Base-by-base conservation (phyloP, 164 flowering plant genomes). In the Macadamia tetraphylla region DNA sequence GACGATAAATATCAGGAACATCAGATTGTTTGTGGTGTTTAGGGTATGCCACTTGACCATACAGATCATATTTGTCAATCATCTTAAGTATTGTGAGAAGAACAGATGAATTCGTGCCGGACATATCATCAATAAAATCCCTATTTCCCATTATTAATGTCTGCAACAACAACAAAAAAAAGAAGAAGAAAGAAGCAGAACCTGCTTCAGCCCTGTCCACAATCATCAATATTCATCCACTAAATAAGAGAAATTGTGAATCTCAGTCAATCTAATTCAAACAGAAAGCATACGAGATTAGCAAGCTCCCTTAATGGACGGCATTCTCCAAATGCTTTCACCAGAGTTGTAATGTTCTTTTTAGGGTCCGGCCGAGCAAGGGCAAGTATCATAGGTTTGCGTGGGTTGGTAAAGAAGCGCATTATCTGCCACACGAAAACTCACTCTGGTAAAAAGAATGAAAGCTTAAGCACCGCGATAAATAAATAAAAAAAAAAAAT, bases 261-360 rank as follows among this genome's bases (percentile, higher is more conserved):
- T 17, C 29, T 40, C 17, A 32, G 17, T 3, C n/a, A 67, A 42
- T 12, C 0, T 29, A 15, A 66, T 52, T 9, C 5, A 15, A 60
- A 30, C 40, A 67, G 57, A 53, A 53, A 53, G 78, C 93, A 6
- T 84, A 95, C 99, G 73, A 95, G 99, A 69, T 95, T 95, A 53
- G 99, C 99, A 74, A 95, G 98, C 82, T 95, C 97, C 76, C 97
- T 83, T 48, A 95, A 68, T 18, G 91, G 95, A 15, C 96, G 94
- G 63, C 99, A 95, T 82, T 95, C 99, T 77, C 99, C 99, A 81
- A 95, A 95, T 67, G 98, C 98, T 85, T 92, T 95, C 59, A 95
- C 96, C 82, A 95, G 75, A 64, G 98, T 92, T 51, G 89, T 86
- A 59, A 95, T 80, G 71, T 92, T 95, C 87, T 95, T 92, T 72